Percentiles rank a stretch among this genome's conserved stretches.
Evolutionary conservation across 2,329 filamentous ascomycete genomes (phyloP).

Genomic region (Aspergillus luchuensis): DNA sequence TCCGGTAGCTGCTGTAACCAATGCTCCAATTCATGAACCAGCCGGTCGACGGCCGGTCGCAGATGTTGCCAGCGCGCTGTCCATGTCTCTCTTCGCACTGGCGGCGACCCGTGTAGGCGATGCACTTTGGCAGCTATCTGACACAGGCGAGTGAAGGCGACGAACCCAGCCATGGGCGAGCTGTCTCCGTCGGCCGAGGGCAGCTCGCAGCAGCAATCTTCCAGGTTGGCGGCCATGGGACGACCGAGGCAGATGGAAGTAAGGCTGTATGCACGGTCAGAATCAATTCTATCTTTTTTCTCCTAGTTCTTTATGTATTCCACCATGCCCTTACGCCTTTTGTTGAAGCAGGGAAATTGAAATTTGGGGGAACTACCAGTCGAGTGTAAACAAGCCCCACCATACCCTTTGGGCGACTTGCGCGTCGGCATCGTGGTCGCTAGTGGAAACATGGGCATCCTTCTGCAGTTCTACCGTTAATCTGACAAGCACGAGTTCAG

Average conservation of each 20-base stretch:
- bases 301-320: too few species aligned
- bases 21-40: neutral
- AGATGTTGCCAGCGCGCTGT: neutral
- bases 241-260: conserved; percentile 7
- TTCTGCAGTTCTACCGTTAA: too few species aligned
- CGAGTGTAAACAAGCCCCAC: conserved; percentile 5
- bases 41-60: neutral
- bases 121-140: neutral
- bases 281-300: too few species aligned
- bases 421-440: neutral
- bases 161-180: conserved; percentile 1
- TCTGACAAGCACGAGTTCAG: too few species aligned
- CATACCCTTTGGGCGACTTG: neutral
- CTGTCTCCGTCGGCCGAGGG: neutral
- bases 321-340: too few species aligned
- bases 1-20: conserved; percentile 1
- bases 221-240: neutral
- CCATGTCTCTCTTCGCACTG: neutral
- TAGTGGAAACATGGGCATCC: too few species aligned
- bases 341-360: too few species aligned
- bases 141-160: conserved; percentile 3
- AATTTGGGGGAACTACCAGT: neutral
- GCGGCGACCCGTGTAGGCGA: neutral
- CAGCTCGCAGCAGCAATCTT: conserved; percentile 5
- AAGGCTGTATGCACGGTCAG: neutral